These are phyloP conservation scores for Curvularia sp. DNA, from an alignment of 2,329 filamentous ascomycete genomes.

Conservation along the genomic window DNA sequence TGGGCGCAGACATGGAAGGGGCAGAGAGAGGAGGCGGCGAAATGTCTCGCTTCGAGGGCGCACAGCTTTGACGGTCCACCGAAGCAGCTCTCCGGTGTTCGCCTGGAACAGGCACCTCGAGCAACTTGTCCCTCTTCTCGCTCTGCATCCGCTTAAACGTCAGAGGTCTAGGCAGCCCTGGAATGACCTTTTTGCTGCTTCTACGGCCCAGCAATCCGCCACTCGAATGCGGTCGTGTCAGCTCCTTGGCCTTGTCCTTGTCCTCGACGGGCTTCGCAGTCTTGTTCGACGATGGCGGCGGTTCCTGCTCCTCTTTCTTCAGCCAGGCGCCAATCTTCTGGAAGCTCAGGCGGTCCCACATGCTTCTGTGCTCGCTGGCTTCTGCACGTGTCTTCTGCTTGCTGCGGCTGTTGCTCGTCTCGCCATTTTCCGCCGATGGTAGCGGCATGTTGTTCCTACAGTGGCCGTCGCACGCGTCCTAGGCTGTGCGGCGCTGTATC, in stretches of 20 bases:
- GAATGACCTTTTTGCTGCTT: constrained; percentile 68
- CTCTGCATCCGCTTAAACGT: constrained; percentile 86
- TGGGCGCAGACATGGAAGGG: constrained; percentile 51
- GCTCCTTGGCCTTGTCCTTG: constrained; percentile 39
- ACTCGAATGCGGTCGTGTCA: constrained; percentile 45
- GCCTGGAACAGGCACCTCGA: constrained; percentile 68
- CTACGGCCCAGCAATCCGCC: constrained; percentile 40
- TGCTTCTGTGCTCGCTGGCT: constrained; percentile 44
- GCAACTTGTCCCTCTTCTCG: constrained; percentile 76
- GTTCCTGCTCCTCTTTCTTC: constrained; percentile 50
- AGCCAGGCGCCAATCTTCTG: constrained; percentile 53
- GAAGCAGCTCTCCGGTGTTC: constrained; percentile 79
- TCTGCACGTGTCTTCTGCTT: constrained; percentile 47
- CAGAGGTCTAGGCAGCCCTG: constrained; percentile 75
- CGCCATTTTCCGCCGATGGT: constrained; percentile 36
- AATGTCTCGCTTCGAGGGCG: constrained; percentile 57
- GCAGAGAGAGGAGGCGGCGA: constrained; percentile 51
- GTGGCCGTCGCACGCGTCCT: constrained; percentile 7
- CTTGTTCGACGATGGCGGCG: constrained; percentile 26
- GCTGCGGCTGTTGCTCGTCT: constrained; percentile 41
- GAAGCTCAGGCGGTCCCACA: constrained; percentile 49
- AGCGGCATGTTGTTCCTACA: constrained; percentile 36
- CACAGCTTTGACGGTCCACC: constrained; percentile 70
- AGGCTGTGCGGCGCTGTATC: constrained; percentile 10
- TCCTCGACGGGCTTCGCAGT: constrained; percentile 12